Conservation (phyloP, 371 early-diverging fungal genomes). For the Aphelidium insulamus region DNA sequence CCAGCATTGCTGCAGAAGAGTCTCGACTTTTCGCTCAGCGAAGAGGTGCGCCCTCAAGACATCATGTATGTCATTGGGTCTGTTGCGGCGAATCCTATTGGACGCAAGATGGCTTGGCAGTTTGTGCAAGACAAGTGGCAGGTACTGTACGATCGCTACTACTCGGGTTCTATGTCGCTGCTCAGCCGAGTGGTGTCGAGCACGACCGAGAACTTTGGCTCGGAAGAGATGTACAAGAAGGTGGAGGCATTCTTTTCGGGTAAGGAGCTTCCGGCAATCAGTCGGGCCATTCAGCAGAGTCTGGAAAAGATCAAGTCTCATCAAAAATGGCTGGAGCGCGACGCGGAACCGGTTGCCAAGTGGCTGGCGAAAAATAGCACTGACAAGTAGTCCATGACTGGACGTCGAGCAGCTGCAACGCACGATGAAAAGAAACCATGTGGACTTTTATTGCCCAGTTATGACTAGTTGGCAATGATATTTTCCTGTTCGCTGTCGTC, state of each 20-base stretch:
- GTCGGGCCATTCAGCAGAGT: slow-evolving; percentile 51
- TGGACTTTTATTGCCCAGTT: too few relatives aligned
- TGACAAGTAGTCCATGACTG: too few relatives aligned
- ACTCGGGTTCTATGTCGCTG: slow-evolving; percentile 39
- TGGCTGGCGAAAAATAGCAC: slow-evolving; percentile 33
- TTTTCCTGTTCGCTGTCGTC: too few relatives aligned
- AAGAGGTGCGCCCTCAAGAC: slow-evolving; percentile 61
- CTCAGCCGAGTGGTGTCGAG: slow-evolving; percentile 46
- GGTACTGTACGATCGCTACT: slow-evolving; percentile 35
- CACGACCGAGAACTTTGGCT: slow-evolving; percentile 38
- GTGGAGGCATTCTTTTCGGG: slow-evolving; percentile 46
- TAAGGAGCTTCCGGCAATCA: slow-evolving; percentile 46
- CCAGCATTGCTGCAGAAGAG: slow-evolving; percentile 25
- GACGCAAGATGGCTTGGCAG: slow-evolving; percentile 46
- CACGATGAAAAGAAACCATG: too few relatives aligned
- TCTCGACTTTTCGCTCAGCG: slow-evolving; percentile 38
- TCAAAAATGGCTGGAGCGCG: slow-evolving; percentile 56
- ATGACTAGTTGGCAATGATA: too few relatives aligned
- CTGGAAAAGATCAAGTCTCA: slow-evolving; percentile 57
- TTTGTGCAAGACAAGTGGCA: slow-evolving; percentile 53
- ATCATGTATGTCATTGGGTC: slow-evolving; percentile 30
- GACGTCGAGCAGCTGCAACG: too few relatives aligned
- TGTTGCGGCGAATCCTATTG: slow-evolving; percentile 28
- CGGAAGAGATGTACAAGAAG: slow-evolving; percentile 34
- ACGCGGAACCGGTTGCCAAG: slow-evolving; percentile 34